Evolutionary conservation across 805 yeast genomes (phyloP), one percentile per base, ranked within the genome.

Genomic region (Yarrowia osloensis): DNA sequence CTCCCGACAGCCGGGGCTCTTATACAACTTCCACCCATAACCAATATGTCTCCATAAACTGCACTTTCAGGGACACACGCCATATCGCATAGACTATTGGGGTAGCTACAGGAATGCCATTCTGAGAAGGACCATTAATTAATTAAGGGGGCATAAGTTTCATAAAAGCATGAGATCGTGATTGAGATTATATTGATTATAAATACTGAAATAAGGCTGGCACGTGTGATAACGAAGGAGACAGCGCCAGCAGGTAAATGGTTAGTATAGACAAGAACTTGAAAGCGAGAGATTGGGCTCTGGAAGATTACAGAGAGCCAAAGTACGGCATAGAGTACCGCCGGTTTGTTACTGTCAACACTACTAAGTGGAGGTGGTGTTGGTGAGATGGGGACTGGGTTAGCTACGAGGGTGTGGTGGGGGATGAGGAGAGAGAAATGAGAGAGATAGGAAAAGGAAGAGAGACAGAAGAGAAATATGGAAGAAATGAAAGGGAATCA

Each of bases 241-340:
- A 21, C 12, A n/a, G 28, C 7, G 47, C 9, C 50, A 47, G 52
- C 33, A 9, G 35, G 21, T n/a, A 19, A 33, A 33, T 15, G 22
- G 57, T 50, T 50, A 50, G 57, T 50, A 50, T 50, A 33, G 57
- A 50, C 57, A 50, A 19, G 57, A 50, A 50, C 19, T 6, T 50
- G 39, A 28, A 47, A 49, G 55, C n/a, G 55, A 29, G 39, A 2
- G 26, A 2, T 15, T 5, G 21, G 13, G 33, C 50, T 46, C 50
- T 9, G 26, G 17, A 17, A 39, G 28, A 22, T 1, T 21, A 22
- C 26, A 42, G 11, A 44, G 49, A 46, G 50, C 50, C 5, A 3
- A 21, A 4, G 21, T n/a, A 15, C 22, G 37, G 54, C 37, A 29
- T n/a, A 29, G 54, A 49, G 3, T 49, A 49, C 33, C 33, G 50